Evolutionary conservation across 768 basidiomycete species (phyloP), one percentile per base, ranked within the genome.

Genomic region (Suillus occidentalis): DNA sequence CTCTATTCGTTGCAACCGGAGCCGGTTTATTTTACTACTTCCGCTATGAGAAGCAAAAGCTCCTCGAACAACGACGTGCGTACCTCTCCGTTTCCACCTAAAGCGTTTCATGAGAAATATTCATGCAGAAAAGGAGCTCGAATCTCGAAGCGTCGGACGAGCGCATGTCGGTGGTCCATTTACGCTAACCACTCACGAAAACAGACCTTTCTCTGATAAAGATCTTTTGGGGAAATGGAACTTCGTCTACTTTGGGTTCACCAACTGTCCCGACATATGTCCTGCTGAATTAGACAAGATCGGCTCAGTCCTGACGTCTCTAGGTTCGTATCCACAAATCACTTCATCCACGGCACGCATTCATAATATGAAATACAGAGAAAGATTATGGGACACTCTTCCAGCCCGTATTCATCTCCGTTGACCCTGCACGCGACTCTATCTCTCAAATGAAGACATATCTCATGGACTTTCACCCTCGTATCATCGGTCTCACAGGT

Each of bases 211-310:
- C 78, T 91, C 94, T 2, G 90, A 98, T 53, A 79, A 91, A 62
- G 86, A 97, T 72, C 80, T 99, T 55, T 76, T 91, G 31, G 96
- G 95, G 42, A 91, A 92, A 79, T 98, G 94, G 94, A 91, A 84
- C n/a, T 79, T 94, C 65, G 84, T 93, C 55, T 94, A 98, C 80
- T 99, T 99, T 78, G 97, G 97, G n/a, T 99, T 99, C 81, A 96
- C 97, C 37, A 97, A 99, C 77, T 99, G 97, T 77, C 97, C 97
- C 7, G 97, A 99, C 77, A 98, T 99, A 62, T 99, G 97, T 73
- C 97, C 97, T 1, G 93, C 96, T 62, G 97, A 99, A 78, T 83
- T 99, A 36, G 97, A 99, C 81, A 99, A 99, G 81, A 87, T 98
- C 80, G 88, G 91, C 14, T 82, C 78, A 0, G 88, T 95, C 20